Conservation (phyloP, 2,329 filamentous ascomycete species). For the Clonostachys rosea region DNA sequence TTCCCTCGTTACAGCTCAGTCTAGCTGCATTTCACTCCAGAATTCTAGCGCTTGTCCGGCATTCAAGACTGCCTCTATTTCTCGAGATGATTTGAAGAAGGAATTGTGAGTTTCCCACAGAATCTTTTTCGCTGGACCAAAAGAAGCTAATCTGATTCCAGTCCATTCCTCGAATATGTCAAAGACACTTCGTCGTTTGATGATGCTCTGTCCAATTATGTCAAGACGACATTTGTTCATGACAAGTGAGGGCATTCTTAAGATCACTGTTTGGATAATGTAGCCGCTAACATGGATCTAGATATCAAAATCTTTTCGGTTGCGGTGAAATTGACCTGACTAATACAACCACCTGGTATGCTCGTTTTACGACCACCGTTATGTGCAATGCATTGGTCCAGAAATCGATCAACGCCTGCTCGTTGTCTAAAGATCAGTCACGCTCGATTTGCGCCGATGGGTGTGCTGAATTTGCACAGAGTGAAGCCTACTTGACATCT, state of each 20-base stretch:
- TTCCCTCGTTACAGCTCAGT: constrained; percentile 27
- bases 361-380: constrained; percentile 86
- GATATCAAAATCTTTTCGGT: constrained; percentile 77
- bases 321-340: constrained; percentile 73
- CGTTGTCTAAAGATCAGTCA: constrained; percentile 57
- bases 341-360: constrained; percentile 80
- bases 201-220: constrained; percentile 70
- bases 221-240: constrained; percentile 3
- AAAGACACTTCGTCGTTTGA: constrained; percentile 76
- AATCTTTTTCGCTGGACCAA: neutral
- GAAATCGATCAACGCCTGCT: constrained; percentile 71
- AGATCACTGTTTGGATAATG: neutral
- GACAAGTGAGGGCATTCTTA: no score
- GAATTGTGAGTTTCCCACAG: constrained; percentile 53
- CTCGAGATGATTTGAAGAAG: constrained; percentile 52
- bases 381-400: constrained; percentile 94
- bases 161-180: constrained; percentile 82
- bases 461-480: constrained; percentile 82
- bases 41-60: constrained; percentile 68
- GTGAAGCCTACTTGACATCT: constrained; percentile 79
- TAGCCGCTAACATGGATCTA: constrained; percentile 25
- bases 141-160: constrained; percentile 28
- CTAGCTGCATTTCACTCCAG: constrained; percentile 59
- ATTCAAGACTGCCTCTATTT: constrained; percentile 68
- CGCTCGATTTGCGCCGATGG: constrained; percentile 82